Conservation (phyloP, 2,329 filamentous ascomycete species). For the Aspergillus brasiliensis region DNA sequence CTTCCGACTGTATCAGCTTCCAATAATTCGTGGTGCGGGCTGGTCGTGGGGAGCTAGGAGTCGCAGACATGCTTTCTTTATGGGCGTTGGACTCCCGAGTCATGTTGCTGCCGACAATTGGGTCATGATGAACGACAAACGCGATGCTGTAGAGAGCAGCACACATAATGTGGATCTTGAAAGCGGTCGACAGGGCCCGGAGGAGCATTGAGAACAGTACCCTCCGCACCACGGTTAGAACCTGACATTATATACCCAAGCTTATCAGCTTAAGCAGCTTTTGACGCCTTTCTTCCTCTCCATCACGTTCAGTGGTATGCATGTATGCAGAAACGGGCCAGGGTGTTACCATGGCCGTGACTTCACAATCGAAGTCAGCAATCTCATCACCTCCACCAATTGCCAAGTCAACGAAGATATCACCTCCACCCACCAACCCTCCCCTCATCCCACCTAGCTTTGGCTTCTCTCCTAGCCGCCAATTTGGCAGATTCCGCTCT, state of each 20-base stretch:
- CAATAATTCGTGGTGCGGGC: slow-evolving; percentile 74
- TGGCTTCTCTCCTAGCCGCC: slow-evolving; percentile 81
- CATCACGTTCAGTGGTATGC: neutral
- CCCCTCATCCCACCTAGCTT: slow-evolving; percentile 93
- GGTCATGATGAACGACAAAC: slow-evolving; percentile 19
- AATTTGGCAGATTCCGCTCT: slow-evolving; percentile 76
- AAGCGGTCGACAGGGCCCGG: slow-evolving; percentile 17
- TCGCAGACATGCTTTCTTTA: slow-evolving; percentile 67
- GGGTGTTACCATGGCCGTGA: too few species aligned
- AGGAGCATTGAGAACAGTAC: slow-evolving; percentile 8
- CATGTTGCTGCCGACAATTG: slow-evolving; percentile 34
- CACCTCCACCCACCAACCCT: slow-evolving; percentile 91
- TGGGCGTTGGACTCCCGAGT: slow-evolving; percentile 35
- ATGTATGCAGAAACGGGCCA: neutral
- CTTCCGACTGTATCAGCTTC: slow-evolving; percentile 85
- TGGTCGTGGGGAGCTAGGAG: slow-evolving; percentile 87
- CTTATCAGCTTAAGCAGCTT: too few species aligned
- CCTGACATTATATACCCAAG: too few species aligned
- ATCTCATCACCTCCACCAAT: neutral
- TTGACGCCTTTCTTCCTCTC: neutral
- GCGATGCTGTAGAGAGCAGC: slow-evolving; percentile 1
- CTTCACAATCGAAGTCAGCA: neutral
- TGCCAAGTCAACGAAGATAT: slow-evolving; percentile 25
- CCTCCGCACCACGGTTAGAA: neutral
- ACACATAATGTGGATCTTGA: slow-evolving; percentile 23